Base-by-base conservation (phyloP, 768 basidiomycete genomes). In the Daedaleopsis nitida region DNA sequence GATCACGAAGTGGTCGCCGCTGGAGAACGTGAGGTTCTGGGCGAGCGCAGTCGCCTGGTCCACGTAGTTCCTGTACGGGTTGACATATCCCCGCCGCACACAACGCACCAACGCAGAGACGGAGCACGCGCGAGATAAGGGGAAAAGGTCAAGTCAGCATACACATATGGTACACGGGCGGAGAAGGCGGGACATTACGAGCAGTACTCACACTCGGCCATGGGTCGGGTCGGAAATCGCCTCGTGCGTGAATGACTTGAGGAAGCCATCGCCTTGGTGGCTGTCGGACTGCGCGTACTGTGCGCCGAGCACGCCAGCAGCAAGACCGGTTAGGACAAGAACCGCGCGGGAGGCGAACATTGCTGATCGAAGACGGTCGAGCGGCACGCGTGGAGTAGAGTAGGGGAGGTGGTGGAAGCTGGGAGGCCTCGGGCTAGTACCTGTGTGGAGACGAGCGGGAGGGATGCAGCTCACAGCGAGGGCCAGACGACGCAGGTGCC, bases 151-250 rank as follows among this genome's bases (percentile, higher is more conserved):
- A 32, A 32, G 27, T 32, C 27, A 32, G 27, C 27, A 32, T 32
- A 32, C 27, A 32, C 27, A 32, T 32, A 7, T 3, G 27, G 27
- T 7, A 7, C 27, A 3, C 27, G 27, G 7, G 27, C 27, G 27
- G 27, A 43, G 14, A 21, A 17, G 44, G n/a, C 14, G 44, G 16
- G n/a, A 23, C 47, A 57, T 34, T 24, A 19, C n/a, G n/a, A n/a
- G 27, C 27, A 38, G 39, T 16, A 17, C 83, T 66, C 71, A 87
- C 87, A 90, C 88, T 55, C 86, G 78, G 32, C 87, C 87, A 63
- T 86, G 77, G 8, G 87, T 88, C 5, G 87, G 87, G 66, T 89
- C 88, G 1, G 81, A 16, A 43, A 83, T 80, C 19, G 76, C 75
- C 66, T 84, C 67, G 65, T 78, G 79, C 5, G 68, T 62, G 66